A percentile compares a stretch with the other conserved stretches of the same genome.
Evolutionary conservation across 2,329 filamentous ascomycete species (phyloP).

Genomic region (Amesomyces nigricolor): DNA sequence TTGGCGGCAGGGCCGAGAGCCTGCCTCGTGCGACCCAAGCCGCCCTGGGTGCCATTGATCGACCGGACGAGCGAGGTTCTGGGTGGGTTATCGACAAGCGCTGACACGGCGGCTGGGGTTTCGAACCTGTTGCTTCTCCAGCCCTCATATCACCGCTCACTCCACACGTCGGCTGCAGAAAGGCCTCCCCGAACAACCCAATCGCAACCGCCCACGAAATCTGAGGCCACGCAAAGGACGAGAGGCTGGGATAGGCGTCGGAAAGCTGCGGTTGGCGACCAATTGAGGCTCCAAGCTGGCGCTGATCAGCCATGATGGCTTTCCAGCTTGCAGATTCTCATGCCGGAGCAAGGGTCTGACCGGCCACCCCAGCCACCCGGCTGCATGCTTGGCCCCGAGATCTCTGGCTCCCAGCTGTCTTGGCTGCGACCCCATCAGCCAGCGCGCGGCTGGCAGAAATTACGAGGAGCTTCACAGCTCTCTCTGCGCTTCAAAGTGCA

Average conservation of each 20-base stretch:
- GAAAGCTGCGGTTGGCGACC: slow-evolving; percentile 11
- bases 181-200: slow-evolving; percentile 21
- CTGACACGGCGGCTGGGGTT: slow-evolving; percentile 2
- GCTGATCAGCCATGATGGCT: slow-evolving; percentile 19
- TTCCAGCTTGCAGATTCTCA: slow-evolving; percentile 22
- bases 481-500: not conserved
- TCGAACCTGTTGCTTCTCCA: not conserved
- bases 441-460: slow-evolving; percentile 15
- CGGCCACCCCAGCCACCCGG: slow-evolving; percentile 21
- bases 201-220: slow-evolving; percentile 27
- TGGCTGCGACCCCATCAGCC: slow-evolving; percentile 13
- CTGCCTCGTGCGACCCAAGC: not conserved
- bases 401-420: slow-evolving; percentile 6
- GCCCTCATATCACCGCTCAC: slow-evolving; percentile 3
- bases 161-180: not conserved
- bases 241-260: slow-evolving; percentile 24
- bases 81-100: not conserved
- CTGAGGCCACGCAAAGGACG: slow-evolving; percentile 9
- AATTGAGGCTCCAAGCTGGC: slow-evolving; percentile 21
- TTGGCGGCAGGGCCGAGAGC: not conserved
- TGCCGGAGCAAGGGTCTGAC: slow-evolving; percentile 22
- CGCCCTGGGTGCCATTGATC: too few relatives aligned
- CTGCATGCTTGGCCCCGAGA: slow-evolving; percentile 15
- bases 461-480: slow-evolving; percentile 13
- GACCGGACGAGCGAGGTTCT: not conserved